Percentiles rank a stretch among this genome's conserved stretches.
These are phyloP conservation scores for Dothideomycetes sp. DNA, from an alignment of 2,329 filamentous ascomycete genomes.

Conservation along the genomic window DNA sequence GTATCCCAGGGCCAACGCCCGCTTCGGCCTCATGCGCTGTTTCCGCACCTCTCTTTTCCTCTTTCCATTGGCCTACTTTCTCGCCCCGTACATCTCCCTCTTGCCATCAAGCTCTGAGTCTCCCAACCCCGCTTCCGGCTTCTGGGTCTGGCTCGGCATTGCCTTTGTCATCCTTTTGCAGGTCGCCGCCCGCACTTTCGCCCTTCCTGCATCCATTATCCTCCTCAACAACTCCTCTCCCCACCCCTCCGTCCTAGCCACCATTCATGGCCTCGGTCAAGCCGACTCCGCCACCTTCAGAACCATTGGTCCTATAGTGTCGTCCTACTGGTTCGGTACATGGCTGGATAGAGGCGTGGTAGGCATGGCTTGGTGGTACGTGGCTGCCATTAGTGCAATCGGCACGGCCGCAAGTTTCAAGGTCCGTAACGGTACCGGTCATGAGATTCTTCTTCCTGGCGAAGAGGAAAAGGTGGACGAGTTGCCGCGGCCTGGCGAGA, in stretches of 20 bases:
- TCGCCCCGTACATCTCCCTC: conserved; percentile 60
- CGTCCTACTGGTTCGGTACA: conserved; percentile 42
- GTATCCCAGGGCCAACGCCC: conserved; percentile 56
- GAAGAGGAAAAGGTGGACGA: conserved; percentile 23
- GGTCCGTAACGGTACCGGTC: conserved; percentile 54
- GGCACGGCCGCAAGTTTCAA: conserved; percentile 49
- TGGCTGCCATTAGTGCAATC: conserved; percentile 42
- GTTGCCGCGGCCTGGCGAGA: no score
- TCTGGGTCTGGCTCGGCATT: conserved; percentile 54
- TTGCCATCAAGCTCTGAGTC: conserved; percentile 44
- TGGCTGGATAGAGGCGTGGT: conserved; percentile 44
- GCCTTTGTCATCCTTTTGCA: conserved; percentile 54
- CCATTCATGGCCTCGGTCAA: conserved; percentile 48
- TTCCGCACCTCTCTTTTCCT: conserved; percentile 59
- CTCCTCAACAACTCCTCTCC: conserved; percentile 49
- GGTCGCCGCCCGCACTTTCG: conserved; percentile 62
- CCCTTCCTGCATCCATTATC: conserved; percentile 45
- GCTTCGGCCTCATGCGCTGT: conserved; percentile 56
- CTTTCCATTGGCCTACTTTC: conserved; percentile 59
- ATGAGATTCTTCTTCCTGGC: conserved; percentile 45
- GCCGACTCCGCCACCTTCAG: conserved; percentile 43
- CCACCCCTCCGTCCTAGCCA: conserved; percentile 44
- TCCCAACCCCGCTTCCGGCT: conserved; percentile 41
- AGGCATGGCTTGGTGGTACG: conserved; percentile 46
- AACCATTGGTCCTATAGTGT: conserved; percentile 45